Evolutionary conservation across 306 rosid genomes (phyloP), one percentile per base, ranked within the genome.

Genomic region (Malus orientalis): DNA sequence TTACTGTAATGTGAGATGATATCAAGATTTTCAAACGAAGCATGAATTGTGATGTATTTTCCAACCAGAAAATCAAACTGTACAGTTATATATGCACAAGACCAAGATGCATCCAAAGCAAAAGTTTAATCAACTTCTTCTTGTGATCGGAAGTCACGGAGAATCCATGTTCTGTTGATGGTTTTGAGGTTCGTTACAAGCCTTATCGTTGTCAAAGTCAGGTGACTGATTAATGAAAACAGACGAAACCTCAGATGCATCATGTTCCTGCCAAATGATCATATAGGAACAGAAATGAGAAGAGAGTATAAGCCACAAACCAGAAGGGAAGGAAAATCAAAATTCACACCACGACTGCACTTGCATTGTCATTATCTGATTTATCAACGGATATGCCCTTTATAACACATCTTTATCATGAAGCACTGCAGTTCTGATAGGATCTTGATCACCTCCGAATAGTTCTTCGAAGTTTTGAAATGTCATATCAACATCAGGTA

Each of bases 401-500:
- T 70, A 82, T 8, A 89, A 85, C 62, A 76, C 55, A 63, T 89
- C 91, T 74, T 86, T 82, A 69, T 78, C 90, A 82, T 74, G 81
- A 58, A 76, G 82, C 62, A 83, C 61, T 15, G 20, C 53, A 38
- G 80, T 76, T 74, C 85, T 80, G 53, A 61, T 79, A 53, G 87
- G 90, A 85, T 90, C 93, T 79, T 91, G 89, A 77, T 89, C 93
- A 77, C 93, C 88, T 76, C 89, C 90, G 75, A 94, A 94, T 62
- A 89, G 69, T 77, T 94, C 97, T 69, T 94, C 96, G 15, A 81
- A 86, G 82, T 85, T 91, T 78, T 59, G 90, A 86, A 94, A 90
- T 15, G 97, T 88, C 77, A 88, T 85, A 78, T 94, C 96, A 75
- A 94, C 91, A 29, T 94, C 98, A 36, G 98, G 98, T 44, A 94